Evolutionary conservation across 805 yeast species (phyloP).

Genomic region (Barnettozyma californica): DNA sequence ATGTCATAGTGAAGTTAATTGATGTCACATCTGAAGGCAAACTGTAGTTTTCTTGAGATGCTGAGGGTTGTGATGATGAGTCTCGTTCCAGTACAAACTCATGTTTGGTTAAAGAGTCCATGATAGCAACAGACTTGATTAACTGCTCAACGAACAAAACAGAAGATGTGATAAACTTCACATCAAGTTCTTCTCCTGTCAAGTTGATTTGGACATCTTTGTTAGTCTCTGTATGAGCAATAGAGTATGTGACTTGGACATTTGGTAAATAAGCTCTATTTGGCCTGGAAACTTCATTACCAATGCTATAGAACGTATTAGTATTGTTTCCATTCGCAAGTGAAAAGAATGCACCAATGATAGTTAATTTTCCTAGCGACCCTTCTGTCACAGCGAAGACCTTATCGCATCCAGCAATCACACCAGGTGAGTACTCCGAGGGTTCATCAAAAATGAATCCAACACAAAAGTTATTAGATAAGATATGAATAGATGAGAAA

Average conservation of each 20-base stretch:
- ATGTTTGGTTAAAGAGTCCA: conserved; percentile 30
- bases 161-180: conserved; percentile 53
- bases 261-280: conserved; percentile 67
- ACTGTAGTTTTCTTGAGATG: conserved; percentile 12
- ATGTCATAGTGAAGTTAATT: conserved; percentile 47
- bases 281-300: conserved; percentile 40
- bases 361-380: conserved; percentile 58
- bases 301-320: conserved; percentile 41
- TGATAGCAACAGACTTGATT: conserved; percentile 39
- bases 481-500: conserved; percentile 47
- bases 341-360: conserved; percentile 65
- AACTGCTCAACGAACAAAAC: conserved; percentile 49
- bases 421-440: conserved; percentile 49
- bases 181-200: conserved; percentile 66
- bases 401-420: conserved; percentile 73
- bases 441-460: conserved; percentile 70
- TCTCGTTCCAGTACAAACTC: not conserved
- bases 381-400: conserved; percentile 62
- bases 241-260: conserved; percentile 51
- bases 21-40: conserved; percentile 28
- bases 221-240: conserved; percentile 21
- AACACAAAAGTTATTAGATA: conserved; percentile 61
- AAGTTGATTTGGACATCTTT: conserved; percentile 44
- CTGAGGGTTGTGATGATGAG: not conserved
- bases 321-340: conserved; percentile 59